Percentiles rank a stretch among this genome's conserved stretches.
Conservation (phyloP, 805 yeast species). For the Spathaspora girioi region DNA sequence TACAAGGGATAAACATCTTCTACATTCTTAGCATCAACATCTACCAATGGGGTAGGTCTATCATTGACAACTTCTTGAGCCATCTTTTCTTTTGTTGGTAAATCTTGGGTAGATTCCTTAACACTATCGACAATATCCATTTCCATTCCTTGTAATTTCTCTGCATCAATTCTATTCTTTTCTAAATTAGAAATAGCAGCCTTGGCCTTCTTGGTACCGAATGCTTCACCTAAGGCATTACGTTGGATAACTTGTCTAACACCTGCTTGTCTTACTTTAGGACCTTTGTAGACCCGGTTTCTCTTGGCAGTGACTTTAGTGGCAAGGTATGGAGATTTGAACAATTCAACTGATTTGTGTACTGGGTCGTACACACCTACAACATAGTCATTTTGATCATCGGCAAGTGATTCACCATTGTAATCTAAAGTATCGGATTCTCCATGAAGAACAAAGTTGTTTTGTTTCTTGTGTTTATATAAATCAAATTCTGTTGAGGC, state of each 20-base stretch:
- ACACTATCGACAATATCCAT: slow-evolving; percentile 80
- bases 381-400: slow-evolving; percentile 49
- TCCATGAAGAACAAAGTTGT: slow-evolving; percentile 63
- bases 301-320: slow-evolving; percentile 62
- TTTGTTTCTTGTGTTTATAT: slow-evolving; percentile 45
- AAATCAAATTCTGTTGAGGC: slow-evolving; percentile 57
- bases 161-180: slow-evolving; percentile 84
- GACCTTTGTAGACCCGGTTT: slow-evolving; percentile 55
- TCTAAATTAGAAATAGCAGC: slow-evolving; percentile 79
- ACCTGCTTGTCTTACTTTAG: slow-evolving; percentile 57
- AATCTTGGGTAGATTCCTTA: slow-evolving; percentile 58
- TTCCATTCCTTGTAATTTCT: slow-evolving; percentile 68
- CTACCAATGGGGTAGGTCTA: slow-evolving; percentile 79
- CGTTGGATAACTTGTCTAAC: slow-evolving; percentile 57
- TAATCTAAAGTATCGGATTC: slow-evolving; percentile 72
- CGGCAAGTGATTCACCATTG: slow-evolving; percentile 48
- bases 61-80: slow-evolving; percentile 54
- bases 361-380: slow-evolving; percentile 75
- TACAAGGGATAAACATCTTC: slow-evolving; percentile 78
- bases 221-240: slow-evolving; percentile 87
- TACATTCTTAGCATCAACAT: slow-evolving; percentile 75
- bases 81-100: slow-evolving; percentile 72
- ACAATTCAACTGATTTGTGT: slow-evolving; percentile 60
- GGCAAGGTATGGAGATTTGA: slow-evolving; percentile 57
- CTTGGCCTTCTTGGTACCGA: slow-evolving; percentile 96